phyloP scores from a whole-genome alignment of 129 eudicot species.

The Cynara cardunculus region DNA sequence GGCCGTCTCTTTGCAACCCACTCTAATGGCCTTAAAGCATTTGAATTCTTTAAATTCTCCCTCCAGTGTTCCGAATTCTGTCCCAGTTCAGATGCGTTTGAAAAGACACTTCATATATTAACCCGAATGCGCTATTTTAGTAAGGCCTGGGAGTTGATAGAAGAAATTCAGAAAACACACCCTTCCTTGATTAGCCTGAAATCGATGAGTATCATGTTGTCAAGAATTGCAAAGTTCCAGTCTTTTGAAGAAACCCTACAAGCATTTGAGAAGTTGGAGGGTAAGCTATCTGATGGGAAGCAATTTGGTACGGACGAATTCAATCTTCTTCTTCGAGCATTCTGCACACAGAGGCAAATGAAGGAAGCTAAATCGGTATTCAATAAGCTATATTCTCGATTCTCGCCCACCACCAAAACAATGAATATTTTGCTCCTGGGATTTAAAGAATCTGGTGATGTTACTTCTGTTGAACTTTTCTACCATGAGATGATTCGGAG shows the following conservation, averaged over 20 bases:
- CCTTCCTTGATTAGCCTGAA: conserved; percentile 65
- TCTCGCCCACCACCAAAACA: conserved; percentile 68
- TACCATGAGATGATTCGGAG: conserved; percentile 80
- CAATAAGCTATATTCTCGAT: conserved; percentile 48
- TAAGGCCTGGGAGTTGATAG: conserved; percentile 81
- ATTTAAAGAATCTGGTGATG: conserved; percentile 72
- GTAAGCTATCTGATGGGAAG: conserved; percentile 30
- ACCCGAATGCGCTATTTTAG: conserved; percentile 71
- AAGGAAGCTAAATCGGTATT: conserved; percentile 74
- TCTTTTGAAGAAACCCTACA: conserved; percentile 76
- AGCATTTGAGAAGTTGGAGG: conserved; percentile 76
- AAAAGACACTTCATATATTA: conserved; percentile 80
- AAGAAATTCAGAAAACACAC: conserved; percentile 39
- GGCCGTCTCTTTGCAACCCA: conserved; percentile 74
- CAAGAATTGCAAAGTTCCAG: conserved; percentile 68
- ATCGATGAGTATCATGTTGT: conserved; percentile 73
- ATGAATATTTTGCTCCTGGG: conserved; percentile 88
- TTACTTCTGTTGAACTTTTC: conserved; percentile 76
- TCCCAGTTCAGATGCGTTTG: conserved; percentile 72
- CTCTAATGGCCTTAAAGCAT: conserved; percentile 77
- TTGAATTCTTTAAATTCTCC: conserved; percentile 63
- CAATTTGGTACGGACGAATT: conserved; percentile 76
- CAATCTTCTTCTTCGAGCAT: conserved; percentile 73
- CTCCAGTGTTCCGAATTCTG: conserved; percentile 33
- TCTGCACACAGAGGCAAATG: conserved; percentile 82